phyloP scores from a whole-genome alignment of 345 rosid species.

The Excoecaria agallocha region DNA sequence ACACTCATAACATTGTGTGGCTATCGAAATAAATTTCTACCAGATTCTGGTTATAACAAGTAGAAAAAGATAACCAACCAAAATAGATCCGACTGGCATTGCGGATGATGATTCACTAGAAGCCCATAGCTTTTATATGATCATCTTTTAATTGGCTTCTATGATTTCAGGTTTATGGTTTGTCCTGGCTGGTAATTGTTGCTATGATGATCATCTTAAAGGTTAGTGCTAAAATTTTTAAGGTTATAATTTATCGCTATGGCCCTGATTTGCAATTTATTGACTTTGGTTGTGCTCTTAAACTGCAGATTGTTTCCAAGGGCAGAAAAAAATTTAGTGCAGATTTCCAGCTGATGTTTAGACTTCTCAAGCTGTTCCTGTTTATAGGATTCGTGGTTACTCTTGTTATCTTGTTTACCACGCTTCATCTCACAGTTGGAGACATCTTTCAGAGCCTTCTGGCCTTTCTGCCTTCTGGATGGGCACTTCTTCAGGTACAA shows the following conservation, averaged over 20 bases:
- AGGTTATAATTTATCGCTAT: neutral
- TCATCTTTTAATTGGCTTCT: constrained; percentile 15
- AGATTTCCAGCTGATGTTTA: constrained; percentile 94
- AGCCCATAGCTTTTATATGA: neutral
- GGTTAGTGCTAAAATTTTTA: constrained; percentile 35
- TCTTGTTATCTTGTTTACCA: constrained; percentile 61
- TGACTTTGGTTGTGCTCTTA: neutral
- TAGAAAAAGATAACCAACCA: neutral
- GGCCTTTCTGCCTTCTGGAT: constrained; percentile 84
- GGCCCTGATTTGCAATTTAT: neutral
- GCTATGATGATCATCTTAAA: constrained; percentile 75
- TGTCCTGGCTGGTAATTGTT: constrained; percentile 89
- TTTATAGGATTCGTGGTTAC: constrained; percentile 59
- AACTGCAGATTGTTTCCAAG: constrained; percentile 77
- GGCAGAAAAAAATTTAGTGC: constrained; percentile 96
- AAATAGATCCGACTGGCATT: neutral
- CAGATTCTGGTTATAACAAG: neutral
- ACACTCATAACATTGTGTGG: neutral
- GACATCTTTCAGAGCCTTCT: constrained; percentile 84
- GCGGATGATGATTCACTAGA: neutral
- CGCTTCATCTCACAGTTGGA: constrained; percentile 72
- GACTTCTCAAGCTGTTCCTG: constrained; percentile 73
- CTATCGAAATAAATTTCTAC: neutral
- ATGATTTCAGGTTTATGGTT: constrained; percentile 66
- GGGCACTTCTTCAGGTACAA: constrained; percentile 81